Evolutionary conservation across 805 yeast genomes (phyloP), one percentile per base, ranked within the genome.

Genomic region (Yarrowia keelungensis): DNA sequence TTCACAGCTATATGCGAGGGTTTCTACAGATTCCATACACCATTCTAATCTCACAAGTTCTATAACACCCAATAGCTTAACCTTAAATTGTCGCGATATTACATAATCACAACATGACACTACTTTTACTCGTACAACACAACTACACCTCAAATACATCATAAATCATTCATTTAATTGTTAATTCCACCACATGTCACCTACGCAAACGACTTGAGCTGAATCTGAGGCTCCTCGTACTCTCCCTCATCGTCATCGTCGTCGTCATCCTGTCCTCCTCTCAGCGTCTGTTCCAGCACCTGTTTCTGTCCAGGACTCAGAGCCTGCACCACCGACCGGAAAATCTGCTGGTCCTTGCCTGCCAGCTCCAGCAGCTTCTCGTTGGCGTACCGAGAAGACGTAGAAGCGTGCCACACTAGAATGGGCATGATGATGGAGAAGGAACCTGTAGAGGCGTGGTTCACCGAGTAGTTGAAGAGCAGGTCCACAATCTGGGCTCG

Each of bases 151-250:
- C 39, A 38, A 5, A 5, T 38, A 38, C 26, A 16, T 45, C 47
- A 11, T 45, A 45, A 46, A 46, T 49, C 14, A 22, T n/a, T 26
- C 9, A 32, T 32, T 49, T 32, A 15, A 49, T 15, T 50, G 54
- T 50, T 35, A 32, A 50, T 50, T 5, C 35, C 14, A 32, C 26
- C 22, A 36, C 22, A 42, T 16, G 2, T n/a, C 41, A 14, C 41
- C 11, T 53, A 71, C 1, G 69, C 74, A 74, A 87, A 87, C 0
- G 83, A 79, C 73, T 85, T 86, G 65, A 87, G 76, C 72, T 84
- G 80, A 69, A 87, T 87, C 67, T 83, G 86, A 0, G 73, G 72
- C 8, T 69, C 74, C 9, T 71, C 70, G 10, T 69, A 72, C n/a
- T 69, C 53, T 16, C 53, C 70, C 3, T 56, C 62, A 2, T 69